A percentile compares a stretch with the other conserved stretches of the same genome.
phyloP scores from a whole-genome alignment of 2,329 filamentous ascomycete genomes.

The Verticillium isaacii region DNA sequence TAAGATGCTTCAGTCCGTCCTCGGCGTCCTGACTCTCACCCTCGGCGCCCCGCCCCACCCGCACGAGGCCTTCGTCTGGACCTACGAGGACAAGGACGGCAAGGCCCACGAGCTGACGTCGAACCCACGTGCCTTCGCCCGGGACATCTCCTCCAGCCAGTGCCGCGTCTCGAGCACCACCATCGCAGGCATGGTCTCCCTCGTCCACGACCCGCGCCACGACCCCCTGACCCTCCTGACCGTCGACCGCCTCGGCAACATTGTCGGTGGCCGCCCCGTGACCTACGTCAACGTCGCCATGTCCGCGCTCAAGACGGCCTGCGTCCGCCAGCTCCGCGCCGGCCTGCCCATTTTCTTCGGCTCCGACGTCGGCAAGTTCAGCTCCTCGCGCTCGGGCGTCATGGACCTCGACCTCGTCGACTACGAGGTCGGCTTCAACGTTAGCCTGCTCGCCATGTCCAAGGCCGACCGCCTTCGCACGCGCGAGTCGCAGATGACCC shows the following conservation, averaged over 20 bases:
- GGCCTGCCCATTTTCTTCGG: conserved; percentile 86
- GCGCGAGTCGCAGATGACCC: conserved; percentile 80
- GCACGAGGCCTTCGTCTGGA: conserved; percentile 70
- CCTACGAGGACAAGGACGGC: conserved; percentile 67
- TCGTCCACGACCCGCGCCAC: conserved; percentile 83
- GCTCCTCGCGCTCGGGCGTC: conserved; percentile 61
- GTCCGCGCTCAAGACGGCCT: conserved; percentile 63
- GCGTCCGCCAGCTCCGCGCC: conserved; percentile 71
- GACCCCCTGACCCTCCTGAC: conserved; percentile 67
- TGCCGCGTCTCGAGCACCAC: conserved; percentile 55
- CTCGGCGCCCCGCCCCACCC: conserved; percentile 74
- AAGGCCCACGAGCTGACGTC: conserved; percentile 57
- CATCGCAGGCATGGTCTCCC: conserved; percentile 68
- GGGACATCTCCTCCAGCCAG: conserved; percentile 57
- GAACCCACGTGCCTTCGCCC: conserved; percentile 68
- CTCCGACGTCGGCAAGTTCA: conserved; percentile 81
- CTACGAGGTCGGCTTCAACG: conserved; percentile 80
- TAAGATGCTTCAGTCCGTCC: conserved; percentile 74
- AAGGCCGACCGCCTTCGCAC: conserved; percentile 72
- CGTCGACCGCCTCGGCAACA: conserved; percentile 74
- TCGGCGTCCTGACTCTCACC: conserved; percentile 75
- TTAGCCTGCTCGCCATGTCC: conserved; percentile 65
- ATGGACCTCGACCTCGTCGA: conserved; percentile 77
- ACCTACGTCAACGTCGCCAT: conserved; percentile 83
- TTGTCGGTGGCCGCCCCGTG: conserved; percentile 70